Percentiles rank a stretch among this genome's conserved stretches.
phyloP scores from a whole-genome alignment of 768 basidiomycete species.

The Crucibulum laeve region DNA sequence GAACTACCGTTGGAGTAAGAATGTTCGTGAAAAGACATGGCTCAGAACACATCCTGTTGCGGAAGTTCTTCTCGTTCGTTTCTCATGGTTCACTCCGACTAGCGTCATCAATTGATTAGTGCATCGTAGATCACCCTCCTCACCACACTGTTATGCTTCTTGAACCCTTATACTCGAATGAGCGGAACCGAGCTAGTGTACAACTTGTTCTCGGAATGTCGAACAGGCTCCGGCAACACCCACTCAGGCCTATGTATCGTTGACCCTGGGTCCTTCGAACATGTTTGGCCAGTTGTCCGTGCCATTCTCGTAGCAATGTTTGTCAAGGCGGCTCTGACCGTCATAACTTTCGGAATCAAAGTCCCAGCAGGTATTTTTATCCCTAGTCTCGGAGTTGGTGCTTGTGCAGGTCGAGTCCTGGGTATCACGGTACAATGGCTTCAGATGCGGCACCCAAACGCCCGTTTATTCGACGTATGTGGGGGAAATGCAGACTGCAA shows the following conservation, averaged over 20 bases:
- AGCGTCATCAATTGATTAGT: slow-evolving; percentile 4
- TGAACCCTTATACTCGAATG: slow-evolving; percentile 90
- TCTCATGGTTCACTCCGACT: not conserved
- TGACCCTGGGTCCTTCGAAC: slow-evolving; percentile 48
- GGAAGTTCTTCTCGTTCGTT: slow-evolving; percentile 77
- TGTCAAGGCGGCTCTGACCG: slow-evolving; percentile 75
- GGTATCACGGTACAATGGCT: slow-evolving; percentile 79
- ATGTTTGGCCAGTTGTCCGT: slow-evolving; percentile 58
- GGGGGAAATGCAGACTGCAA: slow-evolving; percentile 60
- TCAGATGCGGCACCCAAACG: slow-evolving; percentile 58
- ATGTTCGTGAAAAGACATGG: slow-evolving; percentile 81
- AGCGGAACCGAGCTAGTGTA: slow-evolving; percentile 94
- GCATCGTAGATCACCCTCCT: slow-evolving; percentile 62
- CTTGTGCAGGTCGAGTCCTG: slow-evolving; percentile 85
- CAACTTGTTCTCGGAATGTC: slow-evolving; percentile 87
- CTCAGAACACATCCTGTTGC: slow-evolving; percentile 71
- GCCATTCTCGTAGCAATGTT: slow-evolving; percentile 74
- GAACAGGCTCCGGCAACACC: slow-evolving; percentile 44
- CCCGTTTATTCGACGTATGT: slow-evolving; percentile 63
- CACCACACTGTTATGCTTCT: slow-evolving; percentile 76
- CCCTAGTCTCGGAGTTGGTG: slow-evolving; percentile 91
- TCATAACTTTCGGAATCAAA: slow-evolving; percentile 92
- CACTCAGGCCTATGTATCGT: slow-evolving; percentile 70
- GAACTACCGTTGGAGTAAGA: slow-evolving; percentile 84
- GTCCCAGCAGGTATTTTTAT: slow-evolving; percentile 95